A percentile compares a stretch with the other conserved stretches of the same genome.
Evolutionary conservation across 2,329 filamentous ascomycete genomes (phyloP).

Genomic region (Epichloe sp.): DNA sequence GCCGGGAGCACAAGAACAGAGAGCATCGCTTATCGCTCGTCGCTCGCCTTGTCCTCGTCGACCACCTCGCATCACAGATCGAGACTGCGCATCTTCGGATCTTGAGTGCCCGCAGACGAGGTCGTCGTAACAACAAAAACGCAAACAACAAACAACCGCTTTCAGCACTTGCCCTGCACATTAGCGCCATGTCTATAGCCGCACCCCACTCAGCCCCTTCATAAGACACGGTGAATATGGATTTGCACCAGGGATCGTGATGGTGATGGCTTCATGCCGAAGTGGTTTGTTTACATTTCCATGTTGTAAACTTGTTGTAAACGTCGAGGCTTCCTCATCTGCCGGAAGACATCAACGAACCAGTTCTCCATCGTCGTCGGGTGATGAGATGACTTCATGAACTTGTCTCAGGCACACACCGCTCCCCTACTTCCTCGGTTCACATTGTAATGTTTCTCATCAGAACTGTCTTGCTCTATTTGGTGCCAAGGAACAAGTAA

Average conservation of each 20-base stretch:
- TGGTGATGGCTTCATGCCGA: neutral
- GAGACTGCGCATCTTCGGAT: neutral
- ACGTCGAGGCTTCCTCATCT: neutral
- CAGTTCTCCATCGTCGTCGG: neutral
- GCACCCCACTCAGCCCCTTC: too few species aligned
- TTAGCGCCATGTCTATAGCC: too few species aligned
- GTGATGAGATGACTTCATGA: neutral
- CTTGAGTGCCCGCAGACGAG: neutral
- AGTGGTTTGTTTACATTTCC: neutral
- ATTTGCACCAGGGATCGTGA: neutral
- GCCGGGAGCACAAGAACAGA: neutral
- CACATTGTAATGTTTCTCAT: too few species aligned
- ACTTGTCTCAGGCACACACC: neutral
- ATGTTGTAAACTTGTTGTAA: neutral
- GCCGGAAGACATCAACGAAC: neutral
- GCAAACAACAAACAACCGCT: too few species aligned
- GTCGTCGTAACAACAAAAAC: too few species aligned
- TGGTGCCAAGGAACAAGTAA: neutral
- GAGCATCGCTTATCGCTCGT: neutral
- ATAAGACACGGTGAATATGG: neutral
- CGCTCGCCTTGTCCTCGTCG: neutral
- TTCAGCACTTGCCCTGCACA: too few species aligned
- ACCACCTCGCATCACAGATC: neutral
- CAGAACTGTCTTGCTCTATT: neutral
- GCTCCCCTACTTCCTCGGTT: neutral